Percentiles rank a stretch among this genome's conserved stretches.
Evolutionary conservation across 306 rosid genomes (phyloP).

Genomic region (Trichosanthes truncata): DNA sequence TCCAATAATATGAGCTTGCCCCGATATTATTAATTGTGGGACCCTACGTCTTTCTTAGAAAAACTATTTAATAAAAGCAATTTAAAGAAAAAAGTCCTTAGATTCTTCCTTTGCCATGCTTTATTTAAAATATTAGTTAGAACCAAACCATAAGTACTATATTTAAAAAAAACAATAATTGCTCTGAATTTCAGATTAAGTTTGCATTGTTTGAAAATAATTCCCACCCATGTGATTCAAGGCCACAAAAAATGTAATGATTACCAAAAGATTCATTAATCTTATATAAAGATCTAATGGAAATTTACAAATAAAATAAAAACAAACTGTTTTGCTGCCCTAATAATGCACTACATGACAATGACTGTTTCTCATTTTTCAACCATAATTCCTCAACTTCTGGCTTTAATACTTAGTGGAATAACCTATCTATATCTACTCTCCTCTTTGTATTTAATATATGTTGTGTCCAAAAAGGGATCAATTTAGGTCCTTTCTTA

Average conservation of each 20-base stretch:
- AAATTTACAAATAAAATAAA: background rate
- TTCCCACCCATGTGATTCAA: background rate
- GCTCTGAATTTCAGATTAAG: background rate
- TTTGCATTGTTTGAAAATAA: background rate
- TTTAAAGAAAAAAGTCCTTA: background rate
- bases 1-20: no score
- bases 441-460: background rate
- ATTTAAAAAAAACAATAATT: background rate
- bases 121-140: background rate
- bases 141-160: background rate
- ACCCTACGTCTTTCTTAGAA: no score
- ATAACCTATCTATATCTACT: constrained; percentile 8
- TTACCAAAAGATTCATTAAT: background rate
- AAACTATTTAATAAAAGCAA: no score
- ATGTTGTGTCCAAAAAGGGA: background rate
- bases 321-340: background rate
- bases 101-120: background rate
- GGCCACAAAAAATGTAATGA: background rate
- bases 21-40: no score
- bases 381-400: constrained; percentile 21
- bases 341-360: background rate
- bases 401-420: constrained; percentile 32
- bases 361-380: constrained; percentile 11
- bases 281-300: background rate
- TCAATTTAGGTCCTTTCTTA: background rate